phyloP scores from a whole-genome alignment of 805 yeast species.

The Candida quercuum region DNA sequence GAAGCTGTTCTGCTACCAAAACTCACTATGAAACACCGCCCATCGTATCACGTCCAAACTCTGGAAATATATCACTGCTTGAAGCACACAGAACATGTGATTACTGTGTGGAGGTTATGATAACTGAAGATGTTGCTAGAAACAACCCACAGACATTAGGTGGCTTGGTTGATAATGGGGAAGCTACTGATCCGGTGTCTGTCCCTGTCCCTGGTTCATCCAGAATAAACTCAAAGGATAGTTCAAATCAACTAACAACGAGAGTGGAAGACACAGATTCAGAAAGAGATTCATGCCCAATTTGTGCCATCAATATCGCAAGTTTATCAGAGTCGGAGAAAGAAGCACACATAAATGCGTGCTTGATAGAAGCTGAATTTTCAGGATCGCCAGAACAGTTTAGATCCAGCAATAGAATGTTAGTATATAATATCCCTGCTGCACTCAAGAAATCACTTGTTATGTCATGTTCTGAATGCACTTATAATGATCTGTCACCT shows the following conservation, averaged over 20 bases:
- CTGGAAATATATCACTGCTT: constrained; percentile 38
- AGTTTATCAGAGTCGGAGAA: constrained; percentile 25
- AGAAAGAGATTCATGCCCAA: constrained; percentile 35
- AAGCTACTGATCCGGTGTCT: constrained; percentile 5
- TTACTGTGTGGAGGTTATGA: constrained; percentile 59
- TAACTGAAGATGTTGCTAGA: constrained; percentile 5
- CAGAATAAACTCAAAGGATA: constrained; percentile 3
- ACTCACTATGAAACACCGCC: constrained; percentile 52
- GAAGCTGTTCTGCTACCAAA: constrained; percentile 50
- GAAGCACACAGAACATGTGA: constrained; percentile 72
- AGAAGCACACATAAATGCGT: constrained; percentile 66
- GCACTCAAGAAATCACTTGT: constrained; percentile 15
- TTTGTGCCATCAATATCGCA: constrained; percentile 25
- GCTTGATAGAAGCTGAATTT: constrained; percentile 57
- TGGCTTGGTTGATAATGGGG: neutral
- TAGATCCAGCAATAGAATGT: constrained; percentile 71
- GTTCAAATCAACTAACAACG: constrained; percentile 5
- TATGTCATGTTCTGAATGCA: constrained; percentile 21
- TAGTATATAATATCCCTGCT: constrained; percentile 53
- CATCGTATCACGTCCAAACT: constrained; percentile 50
- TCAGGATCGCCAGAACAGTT: constrained; percentile 56
- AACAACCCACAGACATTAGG: neutral
- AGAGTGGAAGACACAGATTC: constrained; percentile 15
- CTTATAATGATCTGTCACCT: constrained; percentile 8
- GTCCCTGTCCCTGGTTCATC: constrained; percentile 10